Evolutionary conservation across 139 green algal species (phyloP).

Genomic region (Micractinium sp.): DNA sequence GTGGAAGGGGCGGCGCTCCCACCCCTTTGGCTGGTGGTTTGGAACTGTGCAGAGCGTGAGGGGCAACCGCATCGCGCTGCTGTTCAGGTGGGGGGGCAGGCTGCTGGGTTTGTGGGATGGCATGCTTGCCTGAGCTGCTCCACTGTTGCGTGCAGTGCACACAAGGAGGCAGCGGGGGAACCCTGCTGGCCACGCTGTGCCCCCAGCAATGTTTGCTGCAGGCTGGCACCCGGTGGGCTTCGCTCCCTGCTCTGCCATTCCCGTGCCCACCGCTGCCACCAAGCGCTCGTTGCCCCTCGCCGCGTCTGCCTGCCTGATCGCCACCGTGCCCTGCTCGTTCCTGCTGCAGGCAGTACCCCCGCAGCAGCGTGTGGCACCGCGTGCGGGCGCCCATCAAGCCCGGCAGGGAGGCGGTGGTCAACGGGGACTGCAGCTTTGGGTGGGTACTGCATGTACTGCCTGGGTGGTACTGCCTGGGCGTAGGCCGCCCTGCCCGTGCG

Average conservation of each 20-base stretch:
- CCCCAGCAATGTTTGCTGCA: neutral
- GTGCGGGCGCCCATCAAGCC: conserved; percentile 29
- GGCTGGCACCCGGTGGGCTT: too few species aligned
- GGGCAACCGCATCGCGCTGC: neutral
- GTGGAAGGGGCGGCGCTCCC: conserved; percentile 24
- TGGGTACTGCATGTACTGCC: neutral
- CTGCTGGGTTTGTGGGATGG: neutral
- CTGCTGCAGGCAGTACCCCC: conserved; percentile 23
- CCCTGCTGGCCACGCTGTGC: neutral
- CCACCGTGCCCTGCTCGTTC: neutral
- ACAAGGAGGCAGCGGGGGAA: neutral
- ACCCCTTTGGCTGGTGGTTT: conserved; percentile 32
- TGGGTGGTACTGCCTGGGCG: neutral
- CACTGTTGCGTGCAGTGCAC: neutral
- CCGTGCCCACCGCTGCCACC: too few species aligned
- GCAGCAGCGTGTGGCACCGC: conserved; percentile 32
- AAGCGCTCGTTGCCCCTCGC: too few species aligned
- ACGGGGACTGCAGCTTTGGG: conserved; percentile 28
- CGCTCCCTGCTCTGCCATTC: too few species aligned
- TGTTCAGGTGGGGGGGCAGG: conserved; percentile 14
- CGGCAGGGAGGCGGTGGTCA: conserved; percentile 17
- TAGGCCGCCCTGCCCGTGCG: too few species aligned
- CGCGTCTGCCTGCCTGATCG: neutral
- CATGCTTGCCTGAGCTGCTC: neutral
- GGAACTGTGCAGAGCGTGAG: conserved; percentile 28